Evolutionary conservation across 140 eudicot genomes (phyloP), one percentile per base, ranked within the genome.

Genomic region (Ambrosia hybrid): DNA sequence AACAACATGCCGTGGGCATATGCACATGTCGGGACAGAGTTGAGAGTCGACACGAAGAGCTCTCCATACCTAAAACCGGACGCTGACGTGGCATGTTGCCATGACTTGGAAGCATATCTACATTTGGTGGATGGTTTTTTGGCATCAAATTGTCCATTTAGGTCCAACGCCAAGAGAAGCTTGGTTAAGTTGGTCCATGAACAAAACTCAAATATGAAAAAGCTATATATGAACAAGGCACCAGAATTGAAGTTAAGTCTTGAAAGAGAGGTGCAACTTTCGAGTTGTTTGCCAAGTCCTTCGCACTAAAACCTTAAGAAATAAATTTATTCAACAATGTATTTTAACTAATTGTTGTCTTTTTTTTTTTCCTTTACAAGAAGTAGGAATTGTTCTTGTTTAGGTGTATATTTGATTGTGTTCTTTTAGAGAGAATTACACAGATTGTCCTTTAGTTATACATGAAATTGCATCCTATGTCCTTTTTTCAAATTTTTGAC

Each of bases 21-120:
- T 4, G 76, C 96, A 1, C 98, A 90, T 10, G 97, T 87, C 3
- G 98, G 98, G 52, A 85, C 87, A 0, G 98, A 93, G 51, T 59
- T 93, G 0, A 80, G 82, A 63, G 84, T 93, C 6, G 98, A 90
- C 68, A 79, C 94, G 1, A 93, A 65, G 67, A 90, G 70, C 78
- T 93, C 98, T 3, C 98, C 98, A 3, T 93, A 75, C 16, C 52
- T 93, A 67, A 90, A 73, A 56, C 89, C 97, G 0, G 66, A 93
- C 9, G 97, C 98, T 0, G 98, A 93, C 12, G 88, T 90, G 37
- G 97, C 97, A 2, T 93, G 98, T 51, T 93, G 98, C 64, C 98
- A 93, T 79, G 98, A 93, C 73, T 75, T 93, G 76, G 98, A 93
- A 74, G 97, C 98, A 1, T 93, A 93, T 77, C 45, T 93, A 52